A percentile compares a stretch with the other conserved stretches of the same genome.
Evolutionary conservation across 805 yeast genomes (phyloP).

Genomic region (Ogataea naganishii): DNA sequence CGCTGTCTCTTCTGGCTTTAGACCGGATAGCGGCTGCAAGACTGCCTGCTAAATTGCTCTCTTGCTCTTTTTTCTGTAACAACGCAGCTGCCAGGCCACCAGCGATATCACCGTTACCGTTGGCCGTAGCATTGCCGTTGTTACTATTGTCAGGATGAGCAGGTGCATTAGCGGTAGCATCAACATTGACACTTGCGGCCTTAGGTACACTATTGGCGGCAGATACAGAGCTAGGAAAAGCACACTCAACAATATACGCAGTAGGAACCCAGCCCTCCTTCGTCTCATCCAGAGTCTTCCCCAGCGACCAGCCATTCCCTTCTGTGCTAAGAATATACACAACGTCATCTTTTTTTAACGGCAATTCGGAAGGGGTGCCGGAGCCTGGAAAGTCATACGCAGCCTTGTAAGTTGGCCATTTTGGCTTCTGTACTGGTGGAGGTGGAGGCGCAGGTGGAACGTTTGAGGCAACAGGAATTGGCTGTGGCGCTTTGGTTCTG

Average conservation of each 20-base stretch:
- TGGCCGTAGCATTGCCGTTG: constrained; percentile 15
- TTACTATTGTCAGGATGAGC: constrained; percentile 6
- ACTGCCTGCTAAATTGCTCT: constrained; percentile 65
- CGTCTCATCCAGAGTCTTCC: constrained; percentile 63
- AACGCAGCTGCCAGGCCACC: constrained; percentile 65
- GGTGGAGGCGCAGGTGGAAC: constrained; percentile 81
- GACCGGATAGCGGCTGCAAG: constrained; percentile 82
- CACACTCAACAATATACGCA: constrained; percentile 66
- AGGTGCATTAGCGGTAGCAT: constrained; percentile 16
- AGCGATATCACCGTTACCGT: constrained; percentile 12
- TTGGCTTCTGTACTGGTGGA: constrained; percentile 48
- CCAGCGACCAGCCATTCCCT: constrained; percentile 92
- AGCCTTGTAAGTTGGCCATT: constrained; percentile 74
- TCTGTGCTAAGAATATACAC: constrained; percentile 65
- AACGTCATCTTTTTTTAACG: constrained; percentile 67
- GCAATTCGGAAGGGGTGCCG: constrained; percentile 73
- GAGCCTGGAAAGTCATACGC: constrained; percentile 85
- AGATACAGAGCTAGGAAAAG: constrained; percentile 32
- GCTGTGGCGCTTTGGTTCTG: constrained; percentile 4
- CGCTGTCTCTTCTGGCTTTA: constrained; percentile 63
- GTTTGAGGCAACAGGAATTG: too few species aligned
- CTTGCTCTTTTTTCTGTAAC: constrained; percentile 53
- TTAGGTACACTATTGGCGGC: constrained; percentile 6
- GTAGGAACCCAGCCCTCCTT: constrained; percentile 97
- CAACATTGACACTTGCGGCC: constrained; percentile 10